phyloP scores from a whole-genome alignment of 495 filamentous ascomycete genomes.

The Aspergillus sclerotiicarbonarius region DNA sequence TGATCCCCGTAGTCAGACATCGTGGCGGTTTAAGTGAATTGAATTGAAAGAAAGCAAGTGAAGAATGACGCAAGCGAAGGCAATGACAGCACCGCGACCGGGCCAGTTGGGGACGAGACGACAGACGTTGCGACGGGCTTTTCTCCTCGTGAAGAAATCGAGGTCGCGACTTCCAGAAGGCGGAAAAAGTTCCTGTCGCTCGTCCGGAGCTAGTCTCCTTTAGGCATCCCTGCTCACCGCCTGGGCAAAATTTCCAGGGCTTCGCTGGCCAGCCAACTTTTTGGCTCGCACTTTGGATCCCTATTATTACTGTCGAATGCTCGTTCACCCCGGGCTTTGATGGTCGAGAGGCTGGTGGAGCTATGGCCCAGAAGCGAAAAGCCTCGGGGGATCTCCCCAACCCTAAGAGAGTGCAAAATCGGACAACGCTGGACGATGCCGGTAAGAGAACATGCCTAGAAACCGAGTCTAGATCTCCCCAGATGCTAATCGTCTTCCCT shows the following conservation, averaged over 20 bases:
- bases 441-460: constrained; percentile 26
- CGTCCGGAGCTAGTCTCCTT: constrained; percentile 30
- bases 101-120: constrained; percentile 13
- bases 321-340: background rate
- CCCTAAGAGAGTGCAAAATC: constrained; percentile 31
- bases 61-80: constrained; percentile 21
- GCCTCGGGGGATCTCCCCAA: constrained; percentile 21
- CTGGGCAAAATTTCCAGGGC: constrained; percentile 32
- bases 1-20: constrained; percentile 90
- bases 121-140: constrained; percentile 18
- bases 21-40: constrained; percentile 25
- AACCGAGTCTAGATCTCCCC: background rate
- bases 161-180: constrained; percentile 30
- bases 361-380: constrained; percentile 34
- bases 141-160: constrained; percentile 19
- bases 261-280: background rate
- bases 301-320: background rate
- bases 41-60: background rate
- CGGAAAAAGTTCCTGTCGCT: constrained; percentile 38
- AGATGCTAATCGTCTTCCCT: constrained; percentile 5
- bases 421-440: constrained; percentile 24
- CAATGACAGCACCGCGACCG: constrained; percentile 15
- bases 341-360: constrained; percentile 1
- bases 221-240: constrained; percentile 30
- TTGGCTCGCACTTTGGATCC: constrained; percentile 6